Conservation (phyloP, 345 rosid genomes). For the Melaleuca quinquenervia region DNA sequence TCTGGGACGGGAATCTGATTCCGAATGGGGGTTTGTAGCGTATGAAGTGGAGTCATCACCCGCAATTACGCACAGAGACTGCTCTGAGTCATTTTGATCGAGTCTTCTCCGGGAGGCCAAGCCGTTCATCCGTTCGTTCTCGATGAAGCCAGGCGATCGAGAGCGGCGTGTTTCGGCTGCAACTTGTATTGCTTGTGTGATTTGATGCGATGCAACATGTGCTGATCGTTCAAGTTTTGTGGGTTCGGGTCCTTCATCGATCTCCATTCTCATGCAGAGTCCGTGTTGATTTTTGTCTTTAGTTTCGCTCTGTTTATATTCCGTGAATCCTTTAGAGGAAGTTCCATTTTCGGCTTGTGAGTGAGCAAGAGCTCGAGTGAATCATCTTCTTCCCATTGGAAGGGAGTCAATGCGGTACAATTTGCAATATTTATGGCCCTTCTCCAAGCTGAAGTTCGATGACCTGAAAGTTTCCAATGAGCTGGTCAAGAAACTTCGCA, state of each 20-base stretch:
- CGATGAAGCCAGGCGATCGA: background rate
- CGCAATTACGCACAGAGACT: background rate
- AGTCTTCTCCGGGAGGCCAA: background rate
- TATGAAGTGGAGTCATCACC: background rate
- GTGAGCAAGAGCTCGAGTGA: background rate
- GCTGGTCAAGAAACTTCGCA: constrained; percentile 42
- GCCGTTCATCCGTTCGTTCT: background rate
- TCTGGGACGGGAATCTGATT: background rate
- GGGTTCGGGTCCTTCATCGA: background rate
- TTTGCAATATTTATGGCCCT: constrained; percentile 66
- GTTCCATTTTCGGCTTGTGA: background rate
- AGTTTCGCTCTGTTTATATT: background rate
- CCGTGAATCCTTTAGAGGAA: background rate
- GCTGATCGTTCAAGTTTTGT: background rate
- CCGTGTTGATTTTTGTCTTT: background rate
- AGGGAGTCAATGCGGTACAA: background rate
- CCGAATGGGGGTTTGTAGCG: background rate
- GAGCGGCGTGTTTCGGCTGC: background rate
- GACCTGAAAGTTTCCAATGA: constrained; percentile 52
- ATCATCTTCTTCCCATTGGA: background rate
- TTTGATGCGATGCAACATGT: no score
- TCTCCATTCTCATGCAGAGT: background rate
- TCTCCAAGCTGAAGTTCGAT: constrained; percentile 33
- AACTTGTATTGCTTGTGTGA: background rate
- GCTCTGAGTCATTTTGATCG: background rate